Conservation (phyloP, 441 rosid genomes). For the Eruca vesicaria region DNA sequence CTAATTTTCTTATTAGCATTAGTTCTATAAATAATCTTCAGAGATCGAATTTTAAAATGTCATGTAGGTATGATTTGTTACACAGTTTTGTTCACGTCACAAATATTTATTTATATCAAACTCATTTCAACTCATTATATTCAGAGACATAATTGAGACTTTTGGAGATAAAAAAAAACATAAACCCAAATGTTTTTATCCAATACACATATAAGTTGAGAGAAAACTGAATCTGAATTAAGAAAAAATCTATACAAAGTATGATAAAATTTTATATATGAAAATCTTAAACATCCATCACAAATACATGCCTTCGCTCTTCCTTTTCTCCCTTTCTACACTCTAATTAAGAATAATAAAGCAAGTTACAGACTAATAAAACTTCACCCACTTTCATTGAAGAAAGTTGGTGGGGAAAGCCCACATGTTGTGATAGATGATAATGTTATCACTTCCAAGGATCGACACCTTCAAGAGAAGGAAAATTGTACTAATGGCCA, state of each 20-base stretch:
- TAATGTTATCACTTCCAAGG: too few relatives aligned
- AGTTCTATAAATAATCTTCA: not conserved
- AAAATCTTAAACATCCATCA: not conserved
- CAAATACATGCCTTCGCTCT: not conserved
- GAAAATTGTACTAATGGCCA: not conserved
- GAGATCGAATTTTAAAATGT: not conserved
- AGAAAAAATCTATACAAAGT: not conserved
- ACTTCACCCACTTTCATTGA: too few relatives aligned
- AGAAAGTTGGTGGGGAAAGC: too few relatives aligned
- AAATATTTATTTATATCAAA: not conserved
- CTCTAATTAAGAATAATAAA: not conserved
- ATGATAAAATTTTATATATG: not conserved
- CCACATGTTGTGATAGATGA: too few relatives aligned
- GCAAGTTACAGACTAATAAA: too few relatives aligned
- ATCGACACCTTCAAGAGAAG: too few relatives aligned
- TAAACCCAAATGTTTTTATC: not conserved
- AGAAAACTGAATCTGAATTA: not conserved
- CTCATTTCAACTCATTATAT: not conserved
- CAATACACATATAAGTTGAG: not conserved
- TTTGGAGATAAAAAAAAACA: not conserved
- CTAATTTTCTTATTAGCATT: not conserved
- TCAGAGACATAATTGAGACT: not conserved
- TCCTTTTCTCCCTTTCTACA: not conserved
- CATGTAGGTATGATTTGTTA: not conserved
- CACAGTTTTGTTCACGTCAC: not conserved